phyloP scores from a whole-genome alignment of 257 asterid species.

The Primulina huaijiensis region DNA sequence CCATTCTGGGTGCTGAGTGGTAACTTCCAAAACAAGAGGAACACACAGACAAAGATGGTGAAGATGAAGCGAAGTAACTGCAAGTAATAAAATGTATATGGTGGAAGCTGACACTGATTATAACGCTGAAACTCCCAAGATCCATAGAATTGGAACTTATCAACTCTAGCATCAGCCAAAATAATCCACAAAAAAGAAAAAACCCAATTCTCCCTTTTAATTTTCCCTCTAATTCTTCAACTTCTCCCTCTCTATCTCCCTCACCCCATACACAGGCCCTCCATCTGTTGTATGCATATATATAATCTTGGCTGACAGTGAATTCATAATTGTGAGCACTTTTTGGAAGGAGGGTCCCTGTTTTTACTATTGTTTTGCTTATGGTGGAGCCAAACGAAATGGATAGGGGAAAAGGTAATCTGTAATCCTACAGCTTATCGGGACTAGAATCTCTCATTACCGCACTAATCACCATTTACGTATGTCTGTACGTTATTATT shows the following conservation, averaged over 20 bases:
- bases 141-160: constrained; percentile 35
- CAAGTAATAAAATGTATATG: constrained; percentile 29
- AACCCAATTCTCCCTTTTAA: constrained; percentile 22
- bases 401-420: neutral
- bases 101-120: constrained; percentile 47
- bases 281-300: neutral
- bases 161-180: constrained; percentile 34
- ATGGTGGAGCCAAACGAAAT: neutral
- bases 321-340: neutral
- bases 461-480: neutral
- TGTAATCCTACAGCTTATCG: neutral
- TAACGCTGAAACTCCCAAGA: constrained; percentile 33
- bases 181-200: constrained; percentile 4
- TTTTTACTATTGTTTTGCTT: neutral
- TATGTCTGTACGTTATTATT: no score
- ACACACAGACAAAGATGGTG: constrained; percentile 43
- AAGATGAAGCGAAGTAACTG: constrained; percentile 34
- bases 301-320: neutral
- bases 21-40: constrained; percentile 43
- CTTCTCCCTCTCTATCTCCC: neutral
- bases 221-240: neutral
- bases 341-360: neutral
- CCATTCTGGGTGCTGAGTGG: constrained; percentile 43
- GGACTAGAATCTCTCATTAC: neutral
- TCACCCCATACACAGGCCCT: neutral